phyloP scores from a whole-genome alignment of 805 yeast genomes.

The Candida coleopterorum region DNA sequence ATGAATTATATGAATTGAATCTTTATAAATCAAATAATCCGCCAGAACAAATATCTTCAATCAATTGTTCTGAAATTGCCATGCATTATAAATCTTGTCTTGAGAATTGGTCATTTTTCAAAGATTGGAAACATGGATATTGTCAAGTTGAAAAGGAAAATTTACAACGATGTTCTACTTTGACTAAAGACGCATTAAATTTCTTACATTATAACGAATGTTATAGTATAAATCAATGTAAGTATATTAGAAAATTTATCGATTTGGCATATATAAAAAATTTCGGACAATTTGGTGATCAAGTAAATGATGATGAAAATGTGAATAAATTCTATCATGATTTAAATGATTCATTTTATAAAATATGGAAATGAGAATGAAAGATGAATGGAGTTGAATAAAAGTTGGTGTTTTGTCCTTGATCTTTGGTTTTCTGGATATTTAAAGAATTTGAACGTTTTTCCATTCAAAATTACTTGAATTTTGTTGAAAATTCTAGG shows the following conservation, averaged over 20 bases:
- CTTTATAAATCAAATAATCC: slow-evolving; percentile 25
- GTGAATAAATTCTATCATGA: slow-evolving; percentile 23
- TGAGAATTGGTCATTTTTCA: slow-evolving; percentile 3
- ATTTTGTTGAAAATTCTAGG: no score
- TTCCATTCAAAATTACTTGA: no score
- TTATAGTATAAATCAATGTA: slow-evolving; percentile 30
- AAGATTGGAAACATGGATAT: slow-evolving; percentile 16
- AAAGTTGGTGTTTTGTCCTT: no score
- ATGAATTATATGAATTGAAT: not conserved
- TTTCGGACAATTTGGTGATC: slow-evolving; percentile 35
- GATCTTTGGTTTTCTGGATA: no score
- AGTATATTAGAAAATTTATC: slow-evolving; percentile 29
- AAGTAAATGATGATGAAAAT: slow-evolving; percentile 24
- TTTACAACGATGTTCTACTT: slow-evolving; percentile 25
- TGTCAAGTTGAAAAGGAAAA: slow-evolving; percentile 28
- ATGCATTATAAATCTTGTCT: not conserved
- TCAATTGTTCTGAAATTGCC: slow-evolving; percentile 37
- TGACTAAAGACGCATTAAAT: slow-evolving; percentile 32
- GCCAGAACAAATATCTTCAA: slow-evolving; percentile 19
- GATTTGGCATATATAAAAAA: slow-evolving; percentile 32
- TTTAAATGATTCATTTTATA: slow-evolving; percentile 24
- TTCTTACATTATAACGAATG: slow-evolving; percentile 34
- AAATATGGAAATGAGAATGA: slow-evolving; percentile 28
- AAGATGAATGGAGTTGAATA: no score
- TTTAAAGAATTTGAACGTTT: no score